Evolutionary conservation across 2,329 filamentous ascomycete genomes (phyloP).

Genomic region (Verticillium zaregamsianum): DNA sequence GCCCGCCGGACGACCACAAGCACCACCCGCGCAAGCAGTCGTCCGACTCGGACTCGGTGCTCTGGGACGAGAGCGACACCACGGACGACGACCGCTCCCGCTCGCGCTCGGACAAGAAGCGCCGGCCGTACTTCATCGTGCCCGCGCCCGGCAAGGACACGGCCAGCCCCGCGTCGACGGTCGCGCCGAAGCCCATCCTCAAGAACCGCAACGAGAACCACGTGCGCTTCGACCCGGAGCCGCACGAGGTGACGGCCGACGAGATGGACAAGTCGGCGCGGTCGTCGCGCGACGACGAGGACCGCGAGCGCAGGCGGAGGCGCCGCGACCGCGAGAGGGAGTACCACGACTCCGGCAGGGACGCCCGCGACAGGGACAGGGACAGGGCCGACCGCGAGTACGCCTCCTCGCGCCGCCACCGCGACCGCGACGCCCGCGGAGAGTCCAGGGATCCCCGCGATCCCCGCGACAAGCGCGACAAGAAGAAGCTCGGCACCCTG

Average conservation of each 20-base stretch:
- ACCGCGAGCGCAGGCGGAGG: slow-evolving; percentile 18
- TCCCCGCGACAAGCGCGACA: slow-evolving; percentile 29
- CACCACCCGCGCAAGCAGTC: slow-evolving; percentile 3
- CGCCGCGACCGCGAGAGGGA: slow-evolving; percentile 15
- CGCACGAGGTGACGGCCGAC: slow-evolving; percentile 34
- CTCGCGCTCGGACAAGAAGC: slow-evolving; percentile 21
- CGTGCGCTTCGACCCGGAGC: slow-evolving; percentile 48
- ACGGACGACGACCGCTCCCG: slow-evolving; percentile 18
- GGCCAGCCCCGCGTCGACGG: slow-evolving; percentile 28
- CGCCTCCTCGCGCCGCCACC: slow-evolving; percentile 28
- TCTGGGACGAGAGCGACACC: slow-evolving; percentile 24
- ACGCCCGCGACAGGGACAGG: slow-evolving; percentile 23
- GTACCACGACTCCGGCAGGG: slow-evolving; percentile 20
- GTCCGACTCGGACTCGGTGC: slow-evolving; percentile 16
- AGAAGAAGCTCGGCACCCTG: slow-evolving; percentile 46
- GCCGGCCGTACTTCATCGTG: slow-evolving; percentile 35
- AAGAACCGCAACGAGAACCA: slow-evolving; percentile 58
- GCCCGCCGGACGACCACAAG: slow-evolving; percentile 20
- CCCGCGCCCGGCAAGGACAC: slow-evolving; percentile 24
- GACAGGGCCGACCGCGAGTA: slow-evolving; percentile 15
- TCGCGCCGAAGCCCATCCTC: slow-evolving; percentile 53
- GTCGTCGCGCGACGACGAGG: slow-evolving; percentile 22
- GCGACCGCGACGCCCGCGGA: slow-evolving; percentile 31
- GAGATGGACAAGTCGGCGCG: slow-evolving; percentile 20
- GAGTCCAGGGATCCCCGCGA: slow-evolving; percentile 3